Evolutionary conservation across 176 grass and related monocot genomes (phyloP).

Genomic region (Eleusine coracana): DNA sequence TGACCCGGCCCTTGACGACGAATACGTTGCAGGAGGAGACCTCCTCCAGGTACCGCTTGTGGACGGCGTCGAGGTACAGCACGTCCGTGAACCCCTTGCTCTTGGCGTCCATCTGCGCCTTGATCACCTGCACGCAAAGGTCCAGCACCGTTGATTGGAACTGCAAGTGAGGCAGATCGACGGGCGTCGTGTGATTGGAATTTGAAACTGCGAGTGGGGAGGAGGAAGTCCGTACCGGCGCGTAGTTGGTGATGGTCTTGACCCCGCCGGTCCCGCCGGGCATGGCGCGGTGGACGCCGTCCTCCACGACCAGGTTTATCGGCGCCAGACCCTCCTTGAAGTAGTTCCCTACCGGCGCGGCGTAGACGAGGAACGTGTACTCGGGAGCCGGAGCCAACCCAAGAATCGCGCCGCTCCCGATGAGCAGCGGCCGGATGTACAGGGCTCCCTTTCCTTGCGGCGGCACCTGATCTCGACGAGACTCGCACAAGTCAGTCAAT

Average conservation of each 20-base stretch:
- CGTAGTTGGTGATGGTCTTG: slow-evolving; percentile 93
- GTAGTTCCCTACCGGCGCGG: slow-evolving; percentile 79
- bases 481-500: not conserved
- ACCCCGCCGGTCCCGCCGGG: slow-evolving; percentile 88
- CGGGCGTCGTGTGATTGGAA: no score
- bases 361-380: slow-evolving; percentile 82
- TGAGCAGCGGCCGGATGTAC: slow-evolving; percentile 85
- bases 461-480: slow-evolving; percentile 58
- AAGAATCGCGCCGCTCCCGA: slow-evolving; percentile 77
- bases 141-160: no score
- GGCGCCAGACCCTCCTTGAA: slow-evolving; percentile 87
- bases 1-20: slow-evolving; percentile 65
- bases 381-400: slow-evolving; percentile 86
- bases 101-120: slow-evolving; percentile 71
- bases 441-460: slow-evolving; percentile 83
- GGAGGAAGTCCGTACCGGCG: slow-evolving; percentile 51
- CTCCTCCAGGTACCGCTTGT: slow-evolving; percentile 88
- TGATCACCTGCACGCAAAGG: slow-evolving; percentile 56
- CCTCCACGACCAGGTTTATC: slow-evolving; percentile 66
- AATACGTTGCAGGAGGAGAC: slow-evolving; percentile 93
- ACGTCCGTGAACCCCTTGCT: slow-evolving; percentile 81
- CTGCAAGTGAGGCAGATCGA: no score
- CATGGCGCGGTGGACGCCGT: slow-evolving; percentile 68
- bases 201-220: not conserved
- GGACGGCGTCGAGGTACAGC: slow-evolving; percentile 81